Percentiles rank a stretch among this genome's conserved stretches.
Evolutionary conservation across 345 rosid genomes (phyloP).

Genomic region (Dimocarpus longan): DNA sequence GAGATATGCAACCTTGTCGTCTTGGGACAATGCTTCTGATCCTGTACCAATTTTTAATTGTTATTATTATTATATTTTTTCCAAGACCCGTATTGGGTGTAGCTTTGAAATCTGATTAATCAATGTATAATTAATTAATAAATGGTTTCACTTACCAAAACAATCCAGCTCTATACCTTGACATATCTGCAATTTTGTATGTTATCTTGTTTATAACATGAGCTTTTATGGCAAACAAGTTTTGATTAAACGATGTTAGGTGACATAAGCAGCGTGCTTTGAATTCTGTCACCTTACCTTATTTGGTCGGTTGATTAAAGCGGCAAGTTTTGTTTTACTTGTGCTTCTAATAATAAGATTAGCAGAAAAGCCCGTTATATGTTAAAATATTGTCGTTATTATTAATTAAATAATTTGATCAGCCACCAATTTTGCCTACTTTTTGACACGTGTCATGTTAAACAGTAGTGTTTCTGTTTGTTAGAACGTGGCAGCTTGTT

Average conservation of each 20-base stretch:
- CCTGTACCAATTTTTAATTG: not conserved
- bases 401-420: not conserved
- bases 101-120: not conserved
- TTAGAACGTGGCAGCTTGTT: not conserved
- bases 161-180: not conserved
- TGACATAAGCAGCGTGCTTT: slow-evolving; percentile 17
- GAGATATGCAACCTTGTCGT: slow-evolving; percentile 19
- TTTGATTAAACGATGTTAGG: slow-evolving; percentile 21
- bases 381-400: not conserved
- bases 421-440: not conserved
- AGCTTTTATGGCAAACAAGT: slow-evolving; percentile 28
- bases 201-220: slow-evolving; percentile 15
- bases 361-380: not conserved
- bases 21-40: not conserved
- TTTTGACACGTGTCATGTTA: not conserved
- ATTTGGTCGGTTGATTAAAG: slow-evolving; percentile 24
- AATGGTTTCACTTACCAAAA: too few species aligned
- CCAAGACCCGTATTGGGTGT: not conserved
- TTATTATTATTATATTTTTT: not conserved
- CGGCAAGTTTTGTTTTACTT: slow-evolving; percentile 26
- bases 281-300: slow-evolving; percentile 28
- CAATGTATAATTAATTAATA: too few species aligned
- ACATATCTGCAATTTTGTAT: slow-evolving; percentile 19
- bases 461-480: not conserved
- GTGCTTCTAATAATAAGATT: slow-evolving; percentile 3